Evolutionary conservation across 306 rosid species (phyloP).

Genomic region (Arachis hypogaea): DNA sequence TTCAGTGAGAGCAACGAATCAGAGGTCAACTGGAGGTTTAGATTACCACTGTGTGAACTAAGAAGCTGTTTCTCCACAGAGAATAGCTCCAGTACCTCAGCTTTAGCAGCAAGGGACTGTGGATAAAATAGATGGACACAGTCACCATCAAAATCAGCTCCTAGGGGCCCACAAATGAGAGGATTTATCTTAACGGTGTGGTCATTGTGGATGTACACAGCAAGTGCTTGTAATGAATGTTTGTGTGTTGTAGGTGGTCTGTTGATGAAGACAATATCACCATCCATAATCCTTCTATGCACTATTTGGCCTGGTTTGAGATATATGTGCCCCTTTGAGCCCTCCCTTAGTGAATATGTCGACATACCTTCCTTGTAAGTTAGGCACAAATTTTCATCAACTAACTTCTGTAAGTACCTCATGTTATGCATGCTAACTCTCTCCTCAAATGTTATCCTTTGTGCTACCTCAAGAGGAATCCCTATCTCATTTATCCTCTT

Average conservation of each 20-base stretch:
- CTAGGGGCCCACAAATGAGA: slow-evolving; percentile 88
- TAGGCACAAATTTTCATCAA: slow-evolving; percentile 76
- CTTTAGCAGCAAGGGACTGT: slow-evolving; percentile 88
- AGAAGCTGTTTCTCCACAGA: slow-evolving; percentile 87
- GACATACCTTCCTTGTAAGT: slow-evolving; percentile 75
- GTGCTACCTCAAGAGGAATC: slow-evolving; percentile 83
- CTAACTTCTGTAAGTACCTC: slow-evolving; percentile 71
- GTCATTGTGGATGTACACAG: slow-evolving; percentile 84
- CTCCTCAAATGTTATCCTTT: slow-evolving; percentile 85
- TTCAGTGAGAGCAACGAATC: slow-evolving; percentile 79
- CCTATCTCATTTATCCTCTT: slow-evolving; percentile 86
- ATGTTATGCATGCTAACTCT: slow-evolving; percentile 74
- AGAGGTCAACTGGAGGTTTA: slow-evolving; percentile 70
- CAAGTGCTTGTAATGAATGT: slow-evolving; percentile 89
- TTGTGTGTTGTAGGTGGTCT: slow-evolving; percentile 97
- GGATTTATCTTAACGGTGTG: slow-evolving; percentile 93
- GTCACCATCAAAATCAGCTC: slow-evolving; percentile 97
- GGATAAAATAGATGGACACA: slow-evolving; percentile 92
- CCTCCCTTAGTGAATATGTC: slow-evolving; percentile 84
- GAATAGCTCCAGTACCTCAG: slow-evolving; percentile 90
- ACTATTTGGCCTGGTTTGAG: slow-evolving; percentile 82
- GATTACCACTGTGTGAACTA: slow-evolving; percentile 91
- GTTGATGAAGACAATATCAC: slow-evolving; percentile 86
- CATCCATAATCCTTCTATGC: slow-evolving; percentile 91
- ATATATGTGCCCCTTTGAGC: slow-evolving; percentile 83